These are phyloP conservation scores for Pseudopyricularia javanii DNA, from an alignment of 2,329 filamentous ascomycete genomes.

Conservation along the genomic window DNA sequence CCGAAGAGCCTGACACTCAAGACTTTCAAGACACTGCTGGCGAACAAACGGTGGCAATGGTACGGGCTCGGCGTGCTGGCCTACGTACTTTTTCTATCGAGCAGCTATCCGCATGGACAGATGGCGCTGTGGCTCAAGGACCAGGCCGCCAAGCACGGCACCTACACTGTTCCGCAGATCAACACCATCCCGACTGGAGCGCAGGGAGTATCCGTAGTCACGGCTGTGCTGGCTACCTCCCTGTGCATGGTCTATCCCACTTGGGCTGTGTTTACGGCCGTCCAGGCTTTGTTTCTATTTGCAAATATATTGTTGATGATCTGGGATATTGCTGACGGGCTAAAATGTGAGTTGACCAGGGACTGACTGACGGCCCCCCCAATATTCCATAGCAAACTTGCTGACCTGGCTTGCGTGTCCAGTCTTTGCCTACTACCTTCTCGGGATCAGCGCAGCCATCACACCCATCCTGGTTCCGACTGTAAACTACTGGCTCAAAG, in stretches of 20 bases:
- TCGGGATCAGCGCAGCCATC: background rate
- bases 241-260: constrained; percentile 1
- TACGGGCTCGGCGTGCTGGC: background rate
- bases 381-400: too few species aligned
- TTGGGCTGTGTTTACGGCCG: background rate
- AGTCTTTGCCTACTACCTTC: constrained; percentile 1
- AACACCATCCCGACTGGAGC: constrained; percentile 29
- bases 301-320: constrained; percentile 1
- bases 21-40: background rate
- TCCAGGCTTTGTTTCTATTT: background rate
- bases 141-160: constrained; percentile 14
- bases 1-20: background rate
- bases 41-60: background rate
- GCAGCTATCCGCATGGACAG: constrained; percentile 1
- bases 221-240: background rate
- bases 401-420: background rate
- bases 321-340: background rate
- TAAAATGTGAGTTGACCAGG: background rate
- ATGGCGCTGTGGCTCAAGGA: constrained; percentile 1
- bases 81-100: background rate
- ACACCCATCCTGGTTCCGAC: background rate
- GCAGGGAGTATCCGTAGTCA: background rate
- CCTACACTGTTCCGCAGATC: constrained; percentile 23
- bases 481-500: background rate
- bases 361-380: too few species aligned